Evolutionary conservation across 2,329 filamentous ascomycete species (phyloP).

Genomic region (Aspergillaceae sp.): DNA sequence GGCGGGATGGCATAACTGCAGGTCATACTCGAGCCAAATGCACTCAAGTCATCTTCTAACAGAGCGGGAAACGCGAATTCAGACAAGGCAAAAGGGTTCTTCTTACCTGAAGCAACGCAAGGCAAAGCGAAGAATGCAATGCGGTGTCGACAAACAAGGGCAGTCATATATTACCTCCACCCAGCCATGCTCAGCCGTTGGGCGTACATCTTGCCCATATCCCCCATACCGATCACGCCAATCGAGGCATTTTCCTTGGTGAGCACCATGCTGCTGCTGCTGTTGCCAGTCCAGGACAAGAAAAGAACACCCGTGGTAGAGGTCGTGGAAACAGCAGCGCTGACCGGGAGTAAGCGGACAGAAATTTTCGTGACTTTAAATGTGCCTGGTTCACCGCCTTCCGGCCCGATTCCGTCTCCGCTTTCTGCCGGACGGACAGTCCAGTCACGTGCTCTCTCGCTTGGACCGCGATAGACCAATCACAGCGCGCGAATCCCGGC

Average conservation of each 20-base stretch:
- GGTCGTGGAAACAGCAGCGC: not conserved
- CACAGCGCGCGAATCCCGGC: conserved; percentile 8
- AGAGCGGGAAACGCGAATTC: conserved; percentile 4
- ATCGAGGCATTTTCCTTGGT: conserved; percentile 63
- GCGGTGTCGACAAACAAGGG: too few relatives aligned
- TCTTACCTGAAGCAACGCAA: conserved; percentile 10
- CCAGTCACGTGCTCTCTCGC: not conserved
- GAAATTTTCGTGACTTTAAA: not conserved
- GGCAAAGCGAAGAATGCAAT: too few relatives aligned
- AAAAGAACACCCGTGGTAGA: not conserved
- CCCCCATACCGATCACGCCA: conserved; percentile 96
- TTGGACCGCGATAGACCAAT: conserved; percentile 19
- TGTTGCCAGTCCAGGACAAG: too few relatives aligned
- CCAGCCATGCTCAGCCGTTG: conserved; percentile 78
- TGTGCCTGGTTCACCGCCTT: not conserved
- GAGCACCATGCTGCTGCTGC: conserved; percentile 19
- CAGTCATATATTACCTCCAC: conserved; percentile 58
- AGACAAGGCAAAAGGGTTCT: conserved; percentile 11
- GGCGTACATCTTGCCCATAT: conserved; percentile 99
- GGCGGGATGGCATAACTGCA: conserved; percentile 50
- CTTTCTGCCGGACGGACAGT: not conserved
- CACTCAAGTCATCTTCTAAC: conserved; percentile 97
- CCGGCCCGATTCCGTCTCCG: conserved; percentile 20
- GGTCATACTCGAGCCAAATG: conserved; percentile 99
- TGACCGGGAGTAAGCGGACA: not conserved